Evolutionary conservation across 768 basidiomycete genomes (phyloP).

Genomic region (Tephrocybe sp.): DNA sequence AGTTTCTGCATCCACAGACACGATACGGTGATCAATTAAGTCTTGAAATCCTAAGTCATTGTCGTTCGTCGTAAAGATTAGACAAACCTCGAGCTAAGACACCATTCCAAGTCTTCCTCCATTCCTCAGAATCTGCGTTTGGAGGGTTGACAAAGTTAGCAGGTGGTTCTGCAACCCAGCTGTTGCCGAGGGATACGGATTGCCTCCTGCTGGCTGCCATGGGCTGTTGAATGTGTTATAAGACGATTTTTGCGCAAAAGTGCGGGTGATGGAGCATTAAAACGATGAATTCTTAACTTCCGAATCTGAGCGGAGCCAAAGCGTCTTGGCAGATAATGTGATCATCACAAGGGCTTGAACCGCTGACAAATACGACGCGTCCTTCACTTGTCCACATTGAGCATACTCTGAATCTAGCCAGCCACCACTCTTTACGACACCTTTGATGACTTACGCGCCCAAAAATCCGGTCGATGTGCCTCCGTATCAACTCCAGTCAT

Average conservation of each 20-base stretch:
- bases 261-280: neutral
- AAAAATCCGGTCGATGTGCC: constrained; percentile 49
- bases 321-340: too few species aligned
- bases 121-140: constrained; percentile 36
- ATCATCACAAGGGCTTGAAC: neutral
- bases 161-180: constrained; percentile 27
- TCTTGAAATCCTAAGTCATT: constrained; percentile 34
- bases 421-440: neutral
- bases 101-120: constrained; percentile 57
- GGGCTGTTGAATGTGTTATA: constrained; percentile 1
- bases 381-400: neutral
- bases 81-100: constrained; percentile 56
- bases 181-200: constrained; percentile 34
- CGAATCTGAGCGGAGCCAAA: too few species aligned
- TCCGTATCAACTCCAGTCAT: constrained; percentile 55
- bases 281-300: neutral
- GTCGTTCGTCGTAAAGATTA: neutral
- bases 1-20: constrained; percentile 64
- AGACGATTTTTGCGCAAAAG: neutral
- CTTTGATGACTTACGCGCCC: constrained; percentile 36
- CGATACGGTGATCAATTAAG: constrained; percentile 66
- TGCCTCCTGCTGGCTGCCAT: constrained; percentile 36
- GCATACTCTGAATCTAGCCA: neutral
- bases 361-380: constrained; percentile 5
- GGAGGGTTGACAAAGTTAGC: constrained; percentile 21